Conservation (phyloP, 2,329 filamentous ascomycete species). For the Trichophyton schoenleinii region DNA sequence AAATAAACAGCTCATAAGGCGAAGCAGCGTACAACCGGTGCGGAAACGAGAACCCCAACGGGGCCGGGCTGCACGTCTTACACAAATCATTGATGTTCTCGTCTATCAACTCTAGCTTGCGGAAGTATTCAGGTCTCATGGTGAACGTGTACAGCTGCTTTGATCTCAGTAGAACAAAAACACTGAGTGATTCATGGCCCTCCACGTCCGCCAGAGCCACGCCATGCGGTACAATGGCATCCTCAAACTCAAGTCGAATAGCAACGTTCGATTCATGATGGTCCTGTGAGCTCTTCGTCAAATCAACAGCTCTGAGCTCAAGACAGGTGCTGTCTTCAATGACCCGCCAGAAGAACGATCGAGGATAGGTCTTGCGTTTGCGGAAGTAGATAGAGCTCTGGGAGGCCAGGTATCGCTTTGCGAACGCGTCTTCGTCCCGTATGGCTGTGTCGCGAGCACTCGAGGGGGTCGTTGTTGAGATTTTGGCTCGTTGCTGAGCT, state of each 20-base stretch:
- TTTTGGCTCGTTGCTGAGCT: slow-evolving; percentile 35
- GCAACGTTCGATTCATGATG: slow-evolving; percentile 57
- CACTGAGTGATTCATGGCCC: slow-evolving; percentile 62
- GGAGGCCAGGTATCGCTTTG: slow-evolving; percentile 58
- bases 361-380: slow-evolving; percentile 59
- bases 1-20: slow-evolving; percentile 62
- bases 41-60: slow-evolving; percentile 63
- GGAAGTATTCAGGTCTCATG: slow-evolving; percentile 72
- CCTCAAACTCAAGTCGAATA: slow-evolving; percentile 64
- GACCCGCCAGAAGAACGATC: slow-evolving; percentile 83
- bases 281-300: slow-evolving; percentile 55
- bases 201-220: slow-evolving; percentile 70
- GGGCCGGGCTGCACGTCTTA: slow-evolving; percentile 60
- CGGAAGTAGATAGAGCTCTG: slow-evolving; percentile 79
- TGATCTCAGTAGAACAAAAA: slow-evolving; percentile 68
- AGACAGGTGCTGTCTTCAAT: slow-evolving; percentile 67
- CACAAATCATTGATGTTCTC: slow-evolving; percentile 63
- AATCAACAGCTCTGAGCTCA: slow-evolving; percentile 70
- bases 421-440: slow-evolving; percentile 57
- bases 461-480: slow-evolving; percentile 35
- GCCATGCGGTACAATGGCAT: slow-evolving; percentile 60
- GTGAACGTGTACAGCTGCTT: slow-evolving; percentile 72
- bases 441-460: slow-evolving; percentile 30
- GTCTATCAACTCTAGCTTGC: slow-evolving; percentile 55
- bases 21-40: slow-evolving; percentile 68